Evolutionary conservation across 331 rosid species (phyloP), one percentile per base, ranked within the genome.

Genomic region (Quercus tomentella): DNA sequence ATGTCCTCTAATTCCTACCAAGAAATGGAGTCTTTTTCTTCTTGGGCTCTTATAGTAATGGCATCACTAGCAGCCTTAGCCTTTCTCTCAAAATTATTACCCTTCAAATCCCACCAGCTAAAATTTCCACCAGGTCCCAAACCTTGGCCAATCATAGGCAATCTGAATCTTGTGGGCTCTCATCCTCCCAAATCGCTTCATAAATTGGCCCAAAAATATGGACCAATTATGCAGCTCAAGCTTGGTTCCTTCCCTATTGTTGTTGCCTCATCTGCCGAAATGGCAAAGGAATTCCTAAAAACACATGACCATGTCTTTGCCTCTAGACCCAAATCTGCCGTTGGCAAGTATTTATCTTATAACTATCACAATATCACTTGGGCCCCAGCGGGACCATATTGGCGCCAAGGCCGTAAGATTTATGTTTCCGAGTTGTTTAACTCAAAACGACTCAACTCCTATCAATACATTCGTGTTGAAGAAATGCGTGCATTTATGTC

Each of bases 111-210:
- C 17, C 37, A 5, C 10, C 49, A 2, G 3, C 30, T 10, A 5
- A 79, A 72, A 10, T 45, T 37, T 6, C 72, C 82, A 37, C 89
- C 89, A 5, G 87, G 85, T 77, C 87, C 89, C 7, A 82, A 80
- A 63, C 71, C 87, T 37, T 82, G 87, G 85, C 89, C 89, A 2
- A 56, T 82, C 61, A 80, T 83, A 21, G 89, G 89, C 28, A 86
- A 82, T 76, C 83, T 82, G 2, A 86, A 77, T 76, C 87, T 82
- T 33, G 70, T 86, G 2, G 84, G 87, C 11, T 33, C 77, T 6
- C 81, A 82, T 11, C 85, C 89, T 15, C 89, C 80, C 43, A 87
- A 80, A 20, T 79, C 80, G 30, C 33, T 31, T 31, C 33, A 31
- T 1, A 31, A 31, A 0, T 31, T 31, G 33, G 33, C 33, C 33